Percentiles rank a stretch among this genome's conserved stretches.
Evolutionary conservation across 2,329 filamentous ascomycete genomes (phyloP).

Genomic region (Fusarium bactridioides): DNA sequence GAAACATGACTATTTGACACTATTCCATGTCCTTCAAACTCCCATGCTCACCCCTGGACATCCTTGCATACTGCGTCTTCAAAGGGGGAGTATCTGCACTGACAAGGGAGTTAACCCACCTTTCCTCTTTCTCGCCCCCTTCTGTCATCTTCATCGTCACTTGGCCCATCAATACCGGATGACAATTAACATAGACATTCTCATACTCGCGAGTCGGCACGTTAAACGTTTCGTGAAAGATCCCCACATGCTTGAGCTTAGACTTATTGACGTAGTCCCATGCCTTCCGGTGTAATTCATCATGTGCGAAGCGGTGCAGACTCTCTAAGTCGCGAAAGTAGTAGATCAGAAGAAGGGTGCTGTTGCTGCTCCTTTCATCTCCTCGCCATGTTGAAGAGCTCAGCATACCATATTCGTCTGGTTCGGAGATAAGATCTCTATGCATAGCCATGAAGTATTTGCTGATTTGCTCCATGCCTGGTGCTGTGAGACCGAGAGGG

Average conservation of each 20-base stretch:
- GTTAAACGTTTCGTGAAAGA: constrained; percentile 64
- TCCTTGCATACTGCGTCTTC: constrained; percentile 47
- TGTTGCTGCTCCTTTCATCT: constrained; percentile 49
- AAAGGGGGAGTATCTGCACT: constrained; percentile 43
- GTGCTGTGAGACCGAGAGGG: constrained; percentile 58
- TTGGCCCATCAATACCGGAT: constrained; percentile 48
- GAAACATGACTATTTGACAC: background rate
- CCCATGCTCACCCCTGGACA: constrained; percentile 41
- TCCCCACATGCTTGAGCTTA: constrained; percentile 52
- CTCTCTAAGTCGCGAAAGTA: constrained; percentile 61
- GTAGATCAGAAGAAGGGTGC: constrained; percentile 53
- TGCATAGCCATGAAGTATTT: constrained; percentile 51
- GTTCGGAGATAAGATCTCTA: constrained; percentile 44
- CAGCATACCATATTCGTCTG: constrained; percentile 57
- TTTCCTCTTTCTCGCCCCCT: constrained; percentile 27
- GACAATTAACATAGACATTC: constrained; percentile 58
- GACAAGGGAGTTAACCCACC: constrained; percentile 48
- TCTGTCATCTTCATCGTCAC: constrained; percentile 37
- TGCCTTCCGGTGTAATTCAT: constrained; percentile 54
- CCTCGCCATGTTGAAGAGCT: constrained; percentile 52
- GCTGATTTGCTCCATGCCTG: constrained; percentile 52
- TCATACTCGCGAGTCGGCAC: constrained; percentile 57
- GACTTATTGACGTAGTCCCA: constrained; percentile 59
- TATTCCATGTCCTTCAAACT: constrained; percentile 13
- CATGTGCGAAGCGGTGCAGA: constrained; percentile 61